Percentiles rank a stretch among this genome's conserved stretches.
Conservation (phyloP, 345 rosid genomes). For the Dovyalis caffra region DNA sequence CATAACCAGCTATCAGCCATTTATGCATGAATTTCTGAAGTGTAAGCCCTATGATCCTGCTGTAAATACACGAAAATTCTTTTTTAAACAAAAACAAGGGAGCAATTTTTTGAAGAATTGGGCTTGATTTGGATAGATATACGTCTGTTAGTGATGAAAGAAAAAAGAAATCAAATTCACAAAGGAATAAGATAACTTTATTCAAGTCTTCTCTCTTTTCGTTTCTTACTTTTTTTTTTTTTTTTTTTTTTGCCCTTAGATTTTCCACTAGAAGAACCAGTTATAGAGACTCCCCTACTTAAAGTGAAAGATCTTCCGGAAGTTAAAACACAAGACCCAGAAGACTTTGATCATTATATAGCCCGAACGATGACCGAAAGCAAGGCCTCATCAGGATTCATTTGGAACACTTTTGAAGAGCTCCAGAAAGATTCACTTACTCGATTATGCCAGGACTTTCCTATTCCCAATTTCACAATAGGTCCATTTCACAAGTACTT, state of each 20-base stretch:
- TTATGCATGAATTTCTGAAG: too few species aligned
- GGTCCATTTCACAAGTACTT: constrained; percentile 42
- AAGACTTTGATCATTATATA: constrained; percentile 1
- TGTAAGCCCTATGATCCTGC: too few species aligned
- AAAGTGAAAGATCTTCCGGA: constrained; percentile 48
- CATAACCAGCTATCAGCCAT: too few species aligned
- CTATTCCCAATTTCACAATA: constrained; percentile 22
- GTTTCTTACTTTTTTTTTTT: background rate
- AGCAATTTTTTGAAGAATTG: too few species aligned
- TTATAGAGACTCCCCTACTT: constrained; percentile 44
- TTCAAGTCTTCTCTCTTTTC: too few species aligned
- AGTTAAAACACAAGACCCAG: constrained; percentile 17
- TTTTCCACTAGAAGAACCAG: constrained; percentile 30
- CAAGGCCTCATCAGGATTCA: constrained; percentile 30
- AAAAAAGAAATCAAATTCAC: too few species aligned
- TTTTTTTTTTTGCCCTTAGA: constrained; percentile 24
- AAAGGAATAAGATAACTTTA: too few species aligned
- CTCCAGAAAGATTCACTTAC: constrained; percentile 22
- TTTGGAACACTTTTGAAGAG: constrained; percentile 30
- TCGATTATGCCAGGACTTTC: constrained; percentile 3
- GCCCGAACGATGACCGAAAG: constrained; percentile 8
- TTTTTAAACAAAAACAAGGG: too few species aligned
- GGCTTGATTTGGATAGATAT: too few species aligned
- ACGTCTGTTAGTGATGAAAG: too few species aligned
- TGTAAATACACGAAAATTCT: too few species aligned